Evolutionary conservation across 2,329 filamentous ascomycete species (phyloP), one percentile per base, ranked within the genome.

Genomic region (Trichoderma pleuroti): DNA sequence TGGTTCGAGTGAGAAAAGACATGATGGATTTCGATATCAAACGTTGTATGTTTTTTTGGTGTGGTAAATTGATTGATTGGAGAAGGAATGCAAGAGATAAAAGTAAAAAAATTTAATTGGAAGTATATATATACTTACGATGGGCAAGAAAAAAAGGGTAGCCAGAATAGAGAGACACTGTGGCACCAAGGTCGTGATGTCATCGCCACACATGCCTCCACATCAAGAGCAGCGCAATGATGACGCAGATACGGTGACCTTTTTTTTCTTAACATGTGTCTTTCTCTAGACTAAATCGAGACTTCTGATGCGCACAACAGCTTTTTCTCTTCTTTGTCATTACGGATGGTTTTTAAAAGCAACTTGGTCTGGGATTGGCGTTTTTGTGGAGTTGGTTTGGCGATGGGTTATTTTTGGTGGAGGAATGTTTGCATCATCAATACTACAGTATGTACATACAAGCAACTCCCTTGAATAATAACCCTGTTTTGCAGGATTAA

Each of bases 121-220:
- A 69, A 28, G 26, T 52, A 54, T 18, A 52, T 52, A 52, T 21
- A 52, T 52, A 52, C 46, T 11, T 52, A 28, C 32, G 32, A 60
- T 60, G 57, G 8, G 30, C 18, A 26, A 34, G 30, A 64, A 49
- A 12, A 52, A 18, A 30, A 46, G 60, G 24, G 57, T n/a, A 61
- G 36, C 21, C 7, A 5, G 21, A 61, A 34, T 10, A 61, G 28
- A 32, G 42, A 62, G 34, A 18, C 60, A 65, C 52, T 63, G 46
- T 62, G 30, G 5, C 26, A 28, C 26, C 26, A 28, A 28, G 26
- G 65, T 70, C 46, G 66, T 71, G 70, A 71, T 71, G 70, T 71
- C 70, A 71, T 71, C 49, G 70, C 70, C 65, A 64, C 70, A 52
- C 12, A 24, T 21, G 54, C 63, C 69, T 71, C 66, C 65, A 71